phyloP scores from a whole-genome alignment of 129 eudicot species.

The Calendula officinalis region DNA sequence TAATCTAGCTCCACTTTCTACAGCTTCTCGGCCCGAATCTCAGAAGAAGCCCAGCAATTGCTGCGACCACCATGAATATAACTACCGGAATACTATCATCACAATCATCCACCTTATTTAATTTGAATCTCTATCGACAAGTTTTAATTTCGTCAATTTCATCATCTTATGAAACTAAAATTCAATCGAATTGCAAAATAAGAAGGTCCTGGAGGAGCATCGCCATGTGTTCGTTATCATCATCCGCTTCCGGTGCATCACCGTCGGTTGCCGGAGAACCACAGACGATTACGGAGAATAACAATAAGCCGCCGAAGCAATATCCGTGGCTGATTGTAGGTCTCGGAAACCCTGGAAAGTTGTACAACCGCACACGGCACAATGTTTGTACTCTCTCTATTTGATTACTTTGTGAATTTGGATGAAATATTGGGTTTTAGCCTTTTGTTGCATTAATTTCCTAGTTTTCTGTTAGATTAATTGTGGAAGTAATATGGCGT shows the following conservation, averaged over 20 bases:
- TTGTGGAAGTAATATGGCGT: neutral
- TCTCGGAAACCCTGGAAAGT: slow-evolving; percentile 91
- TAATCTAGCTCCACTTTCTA: too few species aligned
- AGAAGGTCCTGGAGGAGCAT: slow-evolving; percentile 6
- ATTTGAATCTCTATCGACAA: slow-evolving; percentile 8
- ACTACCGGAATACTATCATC: slow-evolving; percentile 27
- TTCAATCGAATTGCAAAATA: slow-evolving; percentile 4
- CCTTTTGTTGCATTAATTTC: neutral
- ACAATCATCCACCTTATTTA: slow-evolving; percentile 16
- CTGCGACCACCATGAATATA: slow-evolving; percentile 27
- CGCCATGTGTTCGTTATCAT: slow-evolving; percentile 22
- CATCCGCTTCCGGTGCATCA: slow-evolving; percentile 12
- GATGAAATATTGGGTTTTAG: neutral
- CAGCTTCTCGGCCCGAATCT: slow-evolving; percentile 10
- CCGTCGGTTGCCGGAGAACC: slow-evolving; percentile 23
- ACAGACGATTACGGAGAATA: slow-evolving; percentile 8
- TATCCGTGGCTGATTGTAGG: slow-evolving; percentile 91
- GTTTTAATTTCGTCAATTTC: slow-evolving; percentile 17
- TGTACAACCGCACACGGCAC: slow-evolving; percentile 70
- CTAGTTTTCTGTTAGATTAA: neutral
- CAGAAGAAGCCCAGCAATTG: slow-evolving; percentile 14
- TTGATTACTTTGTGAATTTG: neutral
- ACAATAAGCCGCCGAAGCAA: slow-evolving; percentile 34
- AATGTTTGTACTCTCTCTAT: slow-evolving; percentile 43
- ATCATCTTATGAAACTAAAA: slow-evolving; percentile 24